phyloP scores from a whole-genome alignment of 2,329 filamentous ascomycete genomes.

The Hypomyces rosellus region DNA sequence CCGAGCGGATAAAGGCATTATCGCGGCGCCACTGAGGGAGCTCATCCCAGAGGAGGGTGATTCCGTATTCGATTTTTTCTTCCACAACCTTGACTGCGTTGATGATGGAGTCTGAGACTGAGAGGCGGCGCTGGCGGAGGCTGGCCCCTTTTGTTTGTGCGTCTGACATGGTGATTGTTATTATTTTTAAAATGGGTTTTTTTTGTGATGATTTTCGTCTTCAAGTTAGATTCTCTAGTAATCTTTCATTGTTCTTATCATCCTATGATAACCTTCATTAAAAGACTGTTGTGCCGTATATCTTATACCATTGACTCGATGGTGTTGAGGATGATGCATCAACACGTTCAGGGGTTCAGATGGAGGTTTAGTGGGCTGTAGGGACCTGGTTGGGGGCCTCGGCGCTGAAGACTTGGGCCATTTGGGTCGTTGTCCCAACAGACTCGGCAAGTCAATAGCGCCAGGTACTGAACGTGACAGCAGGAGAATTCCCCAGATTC shows the following conservation, averaged over 20 bases:
- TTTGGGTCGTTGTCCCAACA: background rate
- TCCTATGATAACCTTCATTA: too few species aligned
- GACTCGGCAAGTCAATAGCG: background rate
- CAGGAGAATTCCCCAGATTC: too few species aligned
- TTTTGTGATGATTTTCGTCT: too few species aligned
- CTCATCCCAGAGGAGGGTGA: slow-evolving; percentile 52
- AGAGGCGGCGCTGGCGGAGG: slow-evolving; percentile 23
- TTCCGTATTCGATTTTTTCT: slow-evolving; percentile 31
- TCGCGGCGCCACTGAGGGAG: slow-evolving; percentile 54
- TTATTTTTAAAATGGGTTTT: background rate
- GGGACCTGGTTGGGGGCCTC: slow-evolving; percentile 8
- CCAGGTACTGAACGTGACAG: background rate
- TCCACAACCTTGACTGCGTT: slow-evolving; percentile 30
- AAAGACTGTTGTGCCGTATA: background rate
- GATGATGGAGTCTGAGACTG: slow-evolving; percentile 23
- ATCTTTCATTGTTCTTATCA: too few species aligned
- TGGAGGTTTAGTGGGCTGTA: slow-evolving; percentile 2
- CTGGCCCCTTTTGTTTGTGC: slow-evolving; percentile 1
- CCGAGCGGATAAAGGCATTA: slow-evolving; percentile 48
- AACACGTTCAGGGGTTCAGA: background rate
- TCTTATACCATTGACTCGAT: too few species aligned
- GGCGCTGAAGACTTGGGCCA: background rate
- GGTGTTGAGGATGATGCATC: too few species aligned
- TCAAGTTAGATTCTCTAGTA: too few species aligned
- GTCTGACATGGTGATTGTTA: background rate